phyloP scores from a whole-genome alignment of 192 early-diverging fungal species.

The Linnemannia zychae region DNA sequence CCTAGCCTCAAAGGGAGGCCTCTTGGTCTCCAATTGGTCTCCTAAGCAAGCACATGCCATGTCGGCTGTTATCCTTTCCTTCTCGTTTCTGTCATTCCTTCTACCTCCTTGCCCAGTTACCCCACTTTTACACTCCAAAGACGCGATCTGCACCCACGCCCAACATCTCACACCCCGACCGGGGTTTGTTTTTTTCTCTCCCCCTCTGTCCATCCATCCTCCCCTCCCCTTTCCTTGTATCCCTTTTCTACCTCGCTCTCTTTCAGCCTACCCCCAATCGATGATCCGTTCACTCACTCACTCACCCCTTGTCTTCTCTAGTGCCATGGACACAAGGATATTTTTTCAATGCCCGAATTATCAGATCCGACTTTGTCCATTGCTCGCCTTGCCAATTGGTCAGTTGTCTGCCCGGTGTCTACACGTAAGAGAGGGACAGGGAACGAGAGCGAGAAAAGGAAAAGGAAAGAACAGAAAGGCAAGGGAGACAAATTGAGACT shows the following conservation, averaged over 20 bases:
- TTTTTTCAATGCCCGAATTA: conserved; percentile 10
- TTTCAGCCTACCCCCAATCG: not conserved
- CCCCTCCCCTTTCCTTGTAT: not conserved
- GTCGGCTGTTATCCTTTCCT: not conserved
- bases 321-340: not conserved
- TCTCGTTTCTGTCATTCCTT: not conserved
- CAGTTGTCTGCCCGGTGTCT: not conserved
- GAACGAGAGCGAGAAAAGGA: not conserved
- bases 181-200: not conserved
- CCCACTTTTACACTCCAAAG: not conserved
- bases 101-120: not conserved
- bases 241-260: not conserved
- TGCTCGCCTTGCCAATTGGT: not conserved
- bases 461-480: not conserved
- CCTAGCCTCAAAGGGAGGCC: too few species aligned
- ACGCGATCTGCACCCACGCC: not conserved
- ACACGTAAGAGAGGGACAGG: not conserved
- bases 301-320: not conserved
- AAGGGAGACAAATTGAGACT: not conserved
- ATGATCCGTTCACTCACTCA: not conserved
- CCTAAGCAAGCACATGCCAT: not conserved
- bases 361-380: conserved; percentile 36
- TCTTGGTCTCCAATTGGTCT: not conserved
- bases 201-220: not conserved
- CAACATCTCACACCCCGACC: not conserved